Evolutionary conservation across 768 basidiomycete genomes (phyloP), one percentile per base, ranked within the genome.

Genomic region (Lepiota brunneoincarnata): DNA sequence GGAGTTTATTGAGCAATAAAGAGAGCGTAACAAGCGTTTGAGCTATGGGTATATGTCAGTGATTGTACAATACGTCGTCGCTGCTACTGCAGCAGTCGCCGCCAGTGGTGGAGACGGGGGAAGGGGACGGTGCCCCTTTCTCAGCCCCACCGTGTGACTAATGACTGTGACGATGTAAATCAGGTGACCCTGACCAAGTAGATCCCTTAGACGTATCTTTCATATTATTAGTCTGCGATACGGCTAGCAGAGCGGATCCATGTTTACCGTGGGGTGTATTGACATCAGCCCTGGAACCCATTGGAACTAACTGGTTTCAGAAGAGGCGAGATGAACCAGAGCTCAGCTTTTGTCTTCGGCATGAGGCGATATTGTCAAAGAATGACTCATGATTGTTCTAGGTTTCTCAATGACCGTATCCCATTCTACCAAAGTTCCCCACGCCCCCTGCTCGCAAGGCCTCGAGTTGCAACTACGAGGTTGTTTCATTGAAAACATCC

Each of bases 1-100:
- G 58, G 24, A 54, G 49, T 42, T 35, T 58, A 51, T 49, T 39
- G 51, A 49, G 20, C 43, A 34, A 21, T 52, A 20, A 52, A 52
- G 51, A 38, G 51, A 52, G 51, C 6, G 51, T 44, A 38, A 24
- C 24, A 34, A 28, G 21, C 36, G 43, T 45, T 45, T 10, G 35
- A 37, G 21, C 21, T 18, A 34, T 44, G 51, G 42, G 51, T 52
- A 52, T 52, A 52, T 52, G 18, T 24, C 42, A 52, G 37, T 38
- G 35, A 26, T 37, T 23, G 50, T 47, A 20, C 28, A 47, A 34
- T 47, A 34, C 20, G 45, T 12, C 36, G 28, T 47, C 28, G 51
- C 34, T 52, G 51, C 51, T 45, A 5, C 20, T 45, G 42, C 43
- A 52, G 51, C 51, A 52, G 31, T 52, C 34, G 43, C 41, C 51